Conservation (phyloP, 1,284 basidiomycete genomes). For the Microbotryum scabiosae region DNA sequence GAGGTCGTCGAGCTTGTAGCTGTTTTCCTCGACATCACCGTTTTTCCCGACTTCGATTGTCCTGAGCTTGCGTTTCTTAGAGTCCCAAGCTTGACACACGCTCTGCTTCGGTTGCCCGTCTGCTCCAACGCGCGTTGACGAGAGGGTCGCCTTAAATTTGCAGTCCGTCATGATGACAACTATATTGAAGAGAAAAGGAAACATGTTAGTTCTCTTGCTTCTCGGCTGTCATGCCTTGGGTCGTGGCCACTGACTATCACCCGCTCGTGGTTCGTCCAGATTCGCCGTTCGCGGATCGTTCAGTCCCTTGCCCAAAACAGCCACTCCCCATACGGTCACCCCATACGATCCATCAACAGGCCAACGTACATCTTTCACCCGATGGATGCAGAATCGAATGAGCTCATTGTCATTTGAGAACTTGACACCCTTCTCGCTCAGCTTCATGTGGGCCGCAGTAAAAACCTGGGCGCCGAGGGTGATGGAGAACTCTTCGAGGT, state of each 20-base stretch:
- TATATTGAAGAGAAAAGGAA: neutral
- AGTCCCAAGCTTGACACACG: slow-evolving; percentile 70
- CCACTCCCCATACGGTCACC: slow-evolving; percentile 11
- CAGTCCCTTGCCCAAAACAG: slow-evolving; percentile 8
- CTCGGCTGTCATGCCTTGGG: neutral
- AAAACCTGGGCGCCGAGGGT: slow-evolving; percentile 65
- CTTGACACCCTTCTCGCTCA: slow-evolving; percentile 61
- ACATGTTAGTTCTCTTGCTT: neutral
- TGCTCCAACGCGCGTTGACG: slow-evolving; percentile 56
- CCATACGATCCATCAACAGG: slow-evolving; percentile 13
- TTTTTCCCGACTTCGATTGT: slow-evolving; percentile 54
- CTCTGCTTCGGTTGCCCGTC: slow-evolving; percentile 58
- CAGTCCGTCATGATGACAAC: slow-evolving; percentile 56
- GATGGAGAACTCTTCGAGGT: slow-evolving; percentile 49
- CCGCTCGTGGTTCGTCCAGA: slow-evolving; percentile 21
- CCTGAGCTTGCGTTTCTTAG: slow-evolving; percentile 73
- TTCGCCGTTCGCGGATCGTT: neutral
- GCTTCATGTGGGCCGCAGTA: slow-evolving; percentile 52
- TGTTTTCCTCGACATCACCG: slow-evolving; percentile 66
- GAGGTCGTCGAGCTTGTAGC: slow-evolving; percentile 78
- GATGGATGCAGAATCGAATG: slow-evolving; percentile 23
- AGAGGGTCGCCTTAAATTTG: slow-evolving; percentile 75
- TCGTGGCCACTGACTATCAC: slow-evolving; percentile 8
- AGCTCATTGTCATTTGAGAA: slow-evolving; percentile 36
- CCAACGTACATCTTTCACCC: slow-evolving; percentile 15